These are phyloP conservation scores for Glycine soja DNA, from an alignment of 306 rosid species.

Conservation along the genomic window DNA sequence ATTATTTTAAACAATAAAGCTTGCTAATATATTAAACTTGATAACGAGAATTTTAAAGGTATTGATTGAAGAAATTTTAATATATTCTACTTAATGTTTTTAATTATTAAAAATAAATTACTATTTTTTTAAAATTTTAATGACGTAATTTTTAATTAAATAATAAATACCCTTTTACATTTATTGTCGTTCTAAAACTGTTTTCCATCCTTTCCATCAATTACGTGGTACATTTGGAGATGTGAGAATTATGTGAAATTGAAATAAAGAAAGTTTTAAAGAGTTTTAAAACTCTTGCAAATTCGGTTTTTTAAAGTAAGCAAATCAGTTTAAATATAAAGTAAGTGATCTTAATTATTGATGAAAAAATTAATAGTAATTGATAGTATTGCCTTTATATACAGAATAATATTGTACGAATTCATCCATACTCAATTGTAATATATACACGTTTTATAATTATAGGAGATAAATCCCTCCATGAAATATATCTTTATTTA, in stretches of 20 bases:
- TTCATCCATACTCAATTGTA: too few relatives aligned
- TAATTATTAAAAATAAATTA: too few relatives aligned
- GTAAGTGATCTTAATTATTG: background rate
- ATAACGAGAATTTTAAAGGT: background rate
- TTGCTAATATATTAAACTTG: background rate
- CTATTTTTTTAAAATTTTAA: too few relatives aligned
- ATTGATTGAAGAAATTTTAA: background rate
- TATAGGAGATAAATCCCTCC: background rate
- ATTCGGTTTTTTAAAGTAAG: too few relatives aligned
- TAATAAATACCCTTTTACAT: too few relatives aligned
- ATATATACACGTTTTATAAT: background rate
- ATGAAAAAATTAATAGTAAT: background rate
- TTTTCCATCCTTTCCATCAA: too few relatives aligned
- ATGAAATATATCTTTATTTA: background rate
- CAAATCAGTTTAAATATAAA: background rate
- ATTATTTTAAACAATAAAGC: background rate
- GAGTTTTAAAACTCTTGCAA: background rate
- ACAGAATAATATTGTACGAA: too few relatives aligned
- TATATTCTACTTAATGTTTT: too few relatives aligned
- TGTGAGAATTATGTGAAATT: too few relatives aligned
- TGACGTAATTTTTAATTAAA: too few relatives aligned
- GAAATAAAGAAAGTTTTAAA: background rate
- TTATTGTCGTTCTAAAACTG: too few relatives aligned
- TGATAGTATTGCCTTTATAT: background rate
- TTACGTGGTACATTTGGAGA: too few relatives aligned